Evolutionary conservation across 345 rosid genomes (phyloP).

Genomic region (Ricinus communis): DNA sequence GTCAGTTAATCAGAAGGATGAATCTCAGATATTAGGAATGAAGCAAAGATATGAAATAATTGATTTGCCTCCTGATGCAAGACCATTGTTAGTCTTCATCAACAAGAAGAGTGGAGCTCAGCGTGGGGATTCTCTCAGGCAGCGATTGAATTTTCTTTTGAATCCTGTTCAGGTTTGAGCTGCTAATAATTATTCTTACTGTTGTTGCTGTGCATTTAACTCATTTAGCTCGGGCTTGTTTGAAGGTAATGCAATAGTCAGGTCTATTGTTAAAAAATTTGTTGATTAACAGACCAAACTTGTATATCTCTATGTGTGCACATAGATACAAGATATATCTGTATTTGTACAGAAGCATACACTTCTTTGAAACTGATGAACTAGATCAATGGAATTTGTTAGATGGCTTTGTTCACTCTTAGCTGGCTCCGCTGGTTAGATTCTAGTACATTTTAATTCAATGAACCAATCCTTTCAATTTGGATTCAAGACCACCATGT

Average conservation of each 20-base stretch:
- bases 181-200: too few relatives aligned
- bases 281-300: neutral
- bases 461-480: neutral
- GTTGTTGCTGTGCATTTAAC: too few relatives aligned
- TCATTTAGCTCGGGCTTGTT: too few relatives aligned
- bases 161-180: conserved; percentile 69
- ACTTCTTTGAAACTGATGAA: neutral
- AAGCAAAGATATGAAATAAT: conserved; percentile 71
- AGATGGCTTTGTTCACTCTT: neutral
- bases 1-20: conserved; percentile 72
- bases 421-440: neutral
- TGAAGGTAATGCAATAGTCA: too few relatives aligned
- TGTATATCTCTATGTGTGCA: neutral
- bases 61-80: conserved; percentile 58
- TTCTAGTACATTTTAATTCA: neutral
- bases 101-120: conserved; percentile 86
- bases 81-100: conserved; percentile 76
- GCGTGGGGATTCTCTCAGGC: conserved; percentile 65
- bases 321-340: neutral
- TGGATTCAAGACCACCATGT: neutral
- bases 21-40: conserved; percentile 55
- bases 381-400: neutral
- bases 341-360: neutral
- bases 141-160: conserved; percentile 69
- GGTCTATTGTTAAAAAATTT: too few relatives aligned